Conservation (phyloP, 805 yeast genomes). For the Sungouiozyma intestinalis region DNA sequence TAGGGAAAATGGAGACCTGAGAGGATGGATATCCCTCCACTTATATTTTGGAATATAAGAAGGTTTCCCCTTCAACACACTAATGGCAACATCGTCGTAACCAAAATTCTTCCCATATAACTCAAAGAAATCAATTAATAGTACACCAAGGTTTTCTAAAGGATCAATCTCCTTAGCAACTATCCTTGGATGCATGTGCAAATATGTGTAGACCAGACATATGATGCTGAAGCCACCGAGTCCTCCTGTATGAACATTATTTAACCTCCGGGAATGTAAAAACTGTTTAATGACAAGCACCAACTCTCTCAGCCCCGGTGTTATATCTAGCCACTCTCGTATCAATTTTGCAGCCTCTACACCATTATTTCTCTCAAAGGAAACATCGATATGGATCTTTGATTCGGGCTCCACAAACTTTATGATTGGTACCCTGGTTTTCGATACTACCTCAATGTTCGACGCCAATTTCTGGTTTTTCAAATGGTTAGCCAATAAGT, state of each 20-base stretch:
- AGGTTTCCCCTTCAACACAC: conserved; percentile 46
- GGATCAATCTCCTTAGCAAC: conserved; percentile 57
- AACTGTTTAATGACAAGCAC: conserved; percentile 80
- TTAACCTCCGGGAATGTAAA: conserved; percentile 61
- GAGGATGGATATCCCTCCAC: conserved; percentile 40
- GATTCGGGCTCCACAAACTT: conserved; percentile 72
- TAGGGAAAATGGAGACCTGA: conserved; percentile 48
- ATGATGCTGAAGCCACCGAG: conserved; percentile 92
- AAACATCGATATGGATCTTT: conserved; percentile 72
- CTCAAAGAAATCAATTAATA: conserved; percentile 85
- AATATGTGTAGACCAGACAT: conserved; percentile 70
- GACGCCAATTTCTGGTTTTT: conserved; percentile 52
- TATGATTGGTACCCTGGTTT: conserved; percentile 89
- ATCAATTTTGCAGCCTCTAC: conserved; percentile 72
- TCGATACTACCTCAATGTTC: conserved; percentile 74
- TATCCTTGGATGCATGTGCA: conserved; percentile 69
- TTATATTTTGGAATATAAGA: conserved; percentile 49
- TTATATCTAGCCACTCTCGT: conserved; percentile 56
- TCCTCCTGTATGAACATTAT: conserved; percentile 88
- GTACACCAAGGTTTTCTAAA: conserved; percentile 68
- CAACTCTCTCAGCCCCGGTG: conserved; percentile 75
- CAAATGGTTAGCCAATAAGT: conserved; percentile 61
- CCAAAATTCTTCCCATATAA: conserved; percentile 84
- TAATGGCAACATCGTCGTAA: conserved; percentile 66
- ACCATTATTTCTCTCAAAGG: conserved; percentile 80